Evolutionary conservation across 495 filamentous ascomycete species (phyloP), one percentile per base, ranked within the genome.

Genomic region (Thermochaetoides thermophila): DNA sequence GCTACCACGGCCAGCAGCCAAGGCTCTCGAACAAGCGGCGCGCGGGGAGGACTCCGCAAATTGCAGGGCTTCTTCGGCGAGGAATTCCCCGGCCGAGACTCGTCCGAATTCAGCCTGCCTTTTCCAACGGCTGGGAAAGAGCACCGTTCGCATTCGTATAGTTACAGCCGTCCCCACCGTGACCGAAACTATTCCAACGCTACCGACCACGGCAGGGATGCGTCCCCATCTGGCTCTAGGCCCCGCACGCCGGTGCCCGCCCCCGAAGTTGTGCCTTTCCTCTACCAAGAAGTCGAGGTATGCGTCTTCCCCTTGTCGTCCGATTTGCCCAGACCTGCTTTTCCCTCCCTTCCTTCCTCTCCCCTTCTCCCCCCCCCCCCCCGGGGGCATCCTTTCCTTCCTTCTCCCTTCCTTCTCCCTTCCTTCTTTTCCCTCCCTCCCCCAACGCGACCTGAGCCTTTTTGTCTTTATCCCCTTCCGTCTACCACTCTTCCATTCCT

Each of bases 201-300:
- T 23, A 71, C 66, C 16, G 69, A 61, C 29, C 64, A 63, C 35
- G 72, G 56, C 26, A 60, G 71, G 43, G 77, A 75, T 25, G 58
- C 64, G n/a, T 82, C 79, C 11, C 78, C 81, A 5, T n/a, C n/a
- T n/a, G 62, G 66, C 25, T 81, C 82, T 4, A 63, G 84, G 32
- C 81, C 86, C 34, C 68, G 79, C 27, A 87, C 76, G 13, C 82
- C 87, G n/a, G 63, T 83, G 25, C 84, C 85, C 21, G 85, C 86
- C 10, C 86, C 81, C 48, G 89, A 96, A 48, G 83, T 97, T 31
- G 86, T 87, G 15, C 89, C 89, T 9, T 97, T 93, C 73, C 61
- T 91, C 27, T 96, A 86, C 56, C 89, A 97, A 57, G 83, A 89
- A 50, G 74, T 68, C 41, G 74, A 85, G 52, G 78, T 81, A 54